phyloP scores from a whole-genome alignment of 495 filamentous ascomycete genomes.

The Talaromyces proteolyticus region DNA sequence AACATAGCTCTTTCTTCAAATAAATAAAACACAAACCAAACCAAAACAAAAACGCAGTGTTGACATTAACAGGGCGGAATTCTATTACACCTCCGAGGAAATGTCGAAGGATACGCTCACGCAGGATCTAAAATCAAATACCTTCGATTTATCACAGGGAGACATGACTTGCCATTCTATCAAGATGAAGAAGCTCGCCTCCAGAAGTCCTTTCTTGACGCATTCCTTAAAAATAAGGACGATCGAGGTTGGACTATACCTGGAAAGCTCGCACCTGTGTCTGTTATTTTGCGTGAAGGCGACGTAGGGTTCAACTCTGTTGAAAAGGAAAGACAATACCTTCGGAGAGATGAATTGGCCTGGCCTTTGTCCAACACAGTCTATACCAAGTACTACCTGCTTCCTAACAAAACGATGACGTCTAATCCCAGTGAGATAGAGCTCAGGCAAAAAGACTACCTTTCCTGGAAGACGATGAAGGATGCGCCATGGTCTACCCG shows the following conservation, averaged over 20 bases:
- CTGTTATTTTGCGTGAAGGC: slow-evolving; percentile 53
- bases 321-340: slow-evolving; percentile 43
- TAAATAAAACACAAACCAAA: too few relatives aligned
- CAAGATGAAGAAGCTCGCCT: slow-evolving; percentile 58
- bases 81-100: slow-evolving; percentile 56
- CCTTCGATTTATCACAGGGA: slow-evolving; percentile 59
- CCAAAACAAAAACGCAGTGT: too few relatives aligned
- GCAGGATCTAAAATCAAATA: slow-evolving; percentile 59
- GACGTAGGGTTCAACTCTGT: slow-evolving; percentile 59
- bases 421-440: slow-evolving; percentile 23
- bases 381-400: slow-evolving; percentile 52
- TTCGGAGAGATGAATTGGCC: slow-evolving; percentile 44
- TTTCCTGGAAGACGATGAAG: too few relatives aligned
- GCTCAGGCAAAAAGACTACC: too few relatives aligned
- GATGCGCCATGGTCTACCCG: too few relatives aligned
- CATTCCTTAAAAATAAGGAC: slow-evolving; percentile 62
- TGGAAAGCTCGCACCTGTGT: slow-evolving; percentile 52
- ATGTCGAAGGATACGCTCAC: slow-evolving; percentile 54
- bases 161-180: slow-evolving; percentile 69
- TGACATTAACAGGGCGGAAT: too few relatives aligned
- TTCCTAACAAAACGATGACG: slow-evolving; percentile 14
- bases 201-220: slow-evolving; percentile 59
- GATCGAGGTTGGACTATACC: slow-evolving; percentile 43
- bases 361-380: slow-evolving; percentile 60
- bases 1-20: too few relatives aligned